Evolutionary conservation across 2,329 filamentous ascomycete genomes (phyloP), one percentile per base, ranked within the genome.

Genomic region (Leptographium wingfieldii): DNA sequence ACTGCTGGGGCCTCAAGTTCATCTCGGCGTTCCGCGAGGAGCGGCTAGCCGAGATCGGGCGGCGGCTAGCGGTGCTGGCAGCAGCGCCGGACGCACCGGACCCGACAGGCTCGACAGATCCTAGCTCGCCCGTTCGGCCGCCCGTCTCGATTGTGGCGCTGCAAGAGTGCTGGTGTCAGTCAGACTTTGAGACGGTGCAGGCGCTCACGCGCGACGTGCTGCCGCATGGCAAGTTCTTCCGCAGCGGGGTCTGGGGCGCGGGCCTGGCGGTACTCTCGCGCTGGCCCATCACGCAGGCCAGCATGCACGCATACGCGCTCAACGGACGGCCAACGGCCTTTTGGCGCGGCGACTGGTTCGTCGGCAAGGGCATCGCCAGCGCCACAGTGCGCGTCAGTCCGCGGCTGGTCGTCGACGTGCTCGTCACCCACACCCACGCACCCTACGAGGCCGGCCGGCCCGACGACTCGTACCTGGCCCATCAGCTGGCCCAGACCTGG

Each of bases 1-100:
- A 99, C 74, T 96, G 91, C 82, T 97, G 94, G 92, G 94, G 94
- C 57, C 84, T 97, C 63, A 92, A 95, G 69, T 90, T 84, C 75
- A 80, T 97, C 68, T 86, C 92, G 57, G 85, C 86, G 65, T 82
- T 88, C 66, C 89, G 92, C 65, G 77, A 81, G 65, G 86, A 88
- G 67, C 89, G 94, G 52, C 81, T 97, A 57, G 73, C 80, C 35
- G 89, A 95, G 71, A 96, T 97, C 68, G 92, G 90, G 59, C 84
- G 81, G 64, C 87, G 88, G 64, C 81, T 97, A 64, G 87, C 90
- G 64, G 33, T 22, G 1, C 48, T 72, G 77, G 51, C 79, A 83
- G 60, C 74, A 80, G 22, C 88, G 88, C 0, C 80, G 4, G 25
- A 12, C 4, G 2, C 16, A 16, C 10, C 67, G 90, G 96, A 31